Conservation (phyloP, 2,329 filamentous ascomycete genomes). For the Xylaria sp. region DNA sequence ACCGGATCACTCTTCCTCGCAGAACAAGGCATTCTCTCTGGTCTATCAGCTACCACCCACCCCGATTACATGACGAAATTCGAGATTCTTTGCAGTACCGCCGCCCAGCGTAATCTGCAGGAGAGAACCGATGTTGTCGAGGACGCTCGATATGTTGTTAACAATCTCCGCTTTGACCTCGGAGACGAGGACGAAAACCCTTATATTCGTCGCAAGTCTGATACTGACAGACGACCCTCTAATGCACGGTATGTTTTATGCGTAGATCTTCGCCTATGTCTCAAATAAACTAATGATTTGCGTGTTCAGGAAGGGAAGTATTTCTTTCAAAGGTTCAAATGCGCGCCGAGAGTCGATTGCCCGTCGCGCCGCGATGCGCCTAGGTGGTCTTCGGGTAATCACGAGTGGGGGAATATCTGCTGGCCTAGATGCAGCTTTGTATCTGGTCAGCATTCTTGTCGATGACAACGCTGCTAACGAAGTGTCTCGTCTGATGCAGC, state of each 20-base stretch:
- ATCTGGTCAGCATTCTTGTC: constrained; percentile 85
- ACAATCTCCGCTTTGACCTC: constrained; percentile 89
- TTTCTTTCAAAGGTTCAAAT: constrained; percentile 81
- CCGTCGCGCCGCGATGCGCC: constrained; percentile 79
- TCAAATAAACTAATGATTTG: constrained; percentile 39
- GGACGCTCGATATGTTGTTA: constrained; percentile 85
- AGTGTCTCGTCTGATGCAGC: constrained; percentile 79
- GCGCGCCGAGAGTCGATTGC: constrained; percentile 82
- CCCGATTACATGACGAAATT: constrained; percentile 83
- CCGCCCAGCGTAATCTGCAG: constrained; percentile 73
- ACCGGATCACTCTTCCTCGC: constrained; percentile 83
- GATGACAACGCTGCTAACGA: constrained; percentile 80
- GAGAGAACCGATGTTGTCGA: constrained; percentile 87
- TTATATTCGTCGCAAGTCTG: constrained; percentile 81
- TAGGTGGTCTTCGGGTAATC: constrained; percentile 77
- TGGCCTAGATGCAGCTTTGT: constrained; percentile 85
- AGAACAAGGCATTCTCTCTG: constrained; percentile 79
- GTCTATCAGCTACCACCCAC: constrained; percentile 84
- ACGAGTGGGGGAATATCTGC: constrained; percentile 82
- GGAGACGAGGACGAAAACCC: constrained; percentile 85
- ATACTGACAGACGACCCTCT: constrained; percentile 69
- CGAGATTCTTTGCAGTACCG: constrained; percentile 83
- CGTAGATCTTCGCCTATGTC: not conserved
- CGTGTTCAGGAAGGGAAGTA: constrained; percentile 78
- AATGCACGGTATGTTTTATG: constrained; percentile 65